These are phyloP conservation scores for Schizochytrium sp. DNA, from an alignment of 108 stramenopile species.

Conservation along the genomic window DNA sequence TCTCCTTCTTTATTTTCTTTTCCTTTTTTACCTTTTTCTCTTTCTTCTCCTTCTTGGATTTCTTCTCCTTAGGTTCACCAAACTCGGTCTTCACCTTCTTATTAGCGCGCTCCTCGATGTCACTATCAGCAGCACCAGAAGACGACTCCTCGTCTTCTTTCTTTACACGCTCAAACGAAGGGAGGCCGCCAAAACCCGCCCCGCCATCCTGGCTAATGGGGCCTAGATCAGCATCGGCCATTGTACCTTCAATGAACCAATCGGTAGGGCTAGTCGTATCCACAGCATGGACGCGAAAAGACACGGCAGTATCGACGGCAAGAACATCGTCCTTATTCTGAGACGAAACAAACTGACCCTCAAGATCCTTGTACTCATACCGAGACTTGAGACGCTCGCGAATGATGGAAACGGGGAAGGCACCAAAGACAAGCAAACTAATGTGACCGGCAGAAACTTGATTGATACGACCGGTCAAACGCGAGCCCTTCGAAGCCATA, in stretches of 20 bases:
- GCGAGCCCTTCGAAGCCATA: neutral
- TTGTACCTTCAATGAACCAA: constrained; percentile 42
- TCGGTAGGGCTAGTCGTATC: constrained; percentile 7
- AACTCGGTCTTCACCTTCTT: neutral
- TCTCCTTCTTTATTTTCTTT: constrained; percentile 45
- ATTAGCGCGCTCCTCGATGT: neutral
- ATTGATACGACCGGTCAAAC: constrained; percentile 5
- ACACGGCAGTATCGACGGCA: neutral
- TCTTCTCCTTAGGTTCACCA: neutral
- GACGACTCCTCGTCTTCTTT: too few species aligned
- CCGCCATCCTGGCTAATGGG: neutral
- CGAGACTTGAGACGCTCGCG: neutral
- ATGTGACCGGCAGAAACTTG: constrained; percentile 40
- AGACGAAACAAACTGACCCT: neutral
- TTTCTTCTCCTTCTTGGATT: constrained; percentile 9
- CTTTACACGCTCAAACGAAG: too few species aligned
- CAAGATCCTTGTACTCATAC: neutral
- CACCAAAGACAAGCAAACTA: neutral
- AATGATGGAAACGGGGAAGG: constrained; percentile 17
- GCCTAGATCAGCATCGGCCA: neutral
- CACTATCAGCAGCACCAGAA: too few species aligned
- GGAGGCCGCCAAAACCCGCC: neutral
- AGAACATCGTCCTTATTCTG: neutral
- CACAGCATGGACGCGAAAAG: neutral
- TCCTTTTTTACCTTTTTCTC: constrained; percentile 54